Evolutionary conservation across 2,329 filamentous ascomycete genomes (phyloP).

Genomic region (Aureobasidium sp.): DNA sequence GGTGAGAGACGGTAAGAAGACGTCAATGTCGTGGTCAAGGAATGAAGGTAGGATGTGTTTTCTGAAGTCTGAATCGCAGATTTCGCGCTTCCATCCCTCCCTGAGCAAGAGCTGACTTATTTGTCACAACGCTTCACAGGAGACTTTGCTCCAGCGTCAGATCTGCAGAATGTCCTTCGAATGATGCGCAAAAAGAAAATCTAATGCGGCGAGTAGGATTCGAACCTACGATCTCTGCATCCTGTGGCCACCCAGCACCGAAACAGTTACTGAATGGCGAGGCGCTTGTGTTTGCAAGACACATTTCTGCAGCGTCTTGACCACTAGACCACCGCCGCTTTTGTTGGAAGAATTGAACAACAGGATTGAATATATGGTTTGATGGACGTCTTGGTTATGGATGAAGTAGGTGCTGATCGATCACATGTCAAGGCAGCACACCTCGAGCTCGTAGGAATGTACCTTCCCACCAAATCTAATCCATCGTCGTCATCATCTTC

Average conservation of each 20-base stretch:
- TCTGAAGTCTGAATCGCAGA: too few relatives aligned
- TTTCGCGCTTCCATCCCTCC: too few relatives aligned
- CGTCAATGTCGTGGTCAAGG: too few relatives aligned
- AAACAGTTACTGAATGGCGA: too few relatives aligned
- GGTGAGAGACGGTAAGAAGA: too few relatives aligned
- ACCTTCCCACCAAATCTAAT: neutral
- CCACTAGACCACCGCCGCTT: neutral
- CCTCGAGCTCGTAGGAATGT: neutral
- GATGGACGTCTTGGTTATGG: neutral
- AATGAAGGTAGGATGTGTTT: too few relatives aligned
- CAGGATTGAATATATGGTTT: neutral
- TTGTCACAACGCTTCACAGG: too few relatives aligned
- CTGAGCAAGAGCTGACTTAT: too few relatives aligned
- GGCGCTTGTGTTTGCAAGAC: neutral
- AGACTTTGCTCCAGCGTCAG: too few relatives aligned
- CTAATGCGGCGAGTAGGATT: neutral
- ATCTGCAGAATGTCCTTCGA: too few relatives aligned
- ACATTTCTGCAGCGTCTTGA: neutral
- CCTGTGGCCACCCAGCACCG: neutral
- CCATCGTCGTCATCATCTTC: neutral
- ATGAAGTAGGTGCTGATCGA: neutral
- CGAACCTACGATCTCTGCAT: neutral
- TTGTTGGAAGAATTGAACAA: neutral
- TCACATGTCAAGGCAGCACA: neutral
- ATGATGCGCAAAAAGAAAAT: neutral